A percentile compares a stretch with the other conserved stretches of the same genome.
Conservation (phyloP, 1,284 basidiomycete genomes). For the Cutaneotrichosporon sp. region DNA sequence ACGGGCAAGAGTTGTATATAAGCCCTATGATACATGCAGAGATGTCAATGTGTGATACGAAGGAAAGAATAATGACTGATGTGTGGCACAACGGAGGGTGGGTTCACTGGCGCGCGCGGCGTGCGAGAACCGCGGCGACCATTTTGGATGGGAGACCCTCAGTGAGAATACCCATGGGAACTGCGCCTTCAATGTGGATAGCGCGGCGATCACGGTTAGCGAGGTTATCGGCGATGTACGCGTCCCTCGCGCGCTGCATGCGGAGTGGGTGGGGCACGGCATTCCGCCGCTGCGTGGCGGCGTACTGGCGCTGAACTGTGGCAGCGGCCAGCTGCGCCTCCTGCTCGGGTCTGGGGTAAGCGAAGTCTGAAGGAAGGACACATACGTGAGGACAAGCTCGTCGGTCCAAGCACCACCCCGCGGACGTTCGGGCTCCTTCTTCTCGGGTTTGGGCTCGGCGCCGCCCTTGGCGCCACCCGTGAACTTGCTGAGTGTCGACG, state of each 20-base stretch:
- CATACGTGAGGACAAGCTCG: constrained; percentile 18
- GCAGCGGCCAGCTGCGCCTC: constrained; percentile 11
- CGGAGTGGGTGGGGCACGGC: constrained; percentile 16
- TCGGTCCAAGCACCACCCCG: constrained; percentile 16
- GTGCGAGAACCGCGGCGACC: constrained; percentile 12
- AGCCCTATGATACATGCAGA: not conserved
- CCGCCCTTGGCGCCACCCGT: not conserved
- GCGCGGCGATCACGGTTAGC: constrained; percentile 2
- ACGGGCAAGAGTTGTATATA: not conserved
- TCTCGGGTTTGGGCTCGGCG: not conserved
- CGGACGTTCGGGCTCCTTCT: constrained; percentile 9
- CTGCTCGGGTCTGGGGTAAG: constrained; percentile 15
- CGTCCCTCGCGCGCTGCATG: constrained; percentile 29
- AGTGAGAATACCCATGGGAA: constrained; percentile 15
- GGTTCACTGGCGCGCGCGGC: not conserved
- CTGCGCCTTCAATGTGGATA: constrained; percentile 6
- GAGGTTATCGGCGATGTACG: constrained; percentile 20
- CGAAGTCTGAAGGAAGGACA: not conserved
- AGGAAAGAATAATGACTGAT: too few species aligned
- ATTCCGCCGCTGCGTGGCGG: constrained; percentile 5
- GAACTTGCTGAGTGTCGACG: constrained; percentile 13
- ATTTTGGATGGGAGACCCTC: constrained; percentile 12
- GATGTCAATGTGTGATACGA: not conserved
- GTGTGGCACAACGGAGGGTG: too few species aligned
- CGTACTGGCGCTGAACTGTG: not conserved